Percentiles rank a stretch among this genome's conserved stretches.
Evolutionary conservation across 2,329 filamentous ascomycete genomes (phyloP).

Genomic region (Diaporthe citrichinensis): DNA sequence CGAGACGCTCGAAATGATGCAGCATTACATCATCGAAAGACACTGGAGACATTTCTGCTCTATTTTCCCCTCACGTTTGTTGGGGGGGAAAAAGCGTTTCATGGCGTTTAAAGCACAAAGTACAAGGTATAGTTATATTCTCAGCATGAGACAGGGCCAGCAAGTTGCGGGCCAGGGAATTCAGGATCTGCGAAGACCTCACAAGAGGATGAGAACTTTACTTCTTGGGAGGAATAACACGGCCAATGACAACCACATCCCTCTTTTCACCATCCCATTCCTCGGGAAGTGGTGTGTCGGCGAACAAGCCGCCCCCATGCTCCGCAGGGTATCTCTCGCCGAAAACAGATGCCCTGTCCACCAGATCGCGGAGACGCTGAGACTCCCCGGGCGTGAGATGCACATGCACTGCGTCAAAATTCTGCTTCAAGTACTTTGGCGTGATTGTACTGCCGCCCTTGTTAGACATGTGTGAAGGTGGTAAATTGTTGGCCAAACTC

Average conservation of each 20-base stretch:
- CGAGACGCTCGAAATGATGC: too few species aligned
- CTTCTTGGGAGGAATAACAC: not conserved
- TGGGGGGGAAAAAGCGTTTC: too few species aligned
- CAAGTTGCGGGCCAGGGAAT: not conserved
- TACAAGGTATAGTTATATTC: too few species aligned
- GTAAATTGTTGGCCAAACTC: not conserved
- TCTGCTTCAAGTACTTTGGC: conserved; percentile 44
- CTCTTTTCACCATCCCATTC: conserved; percentile 16
- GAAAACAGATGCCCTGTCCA: conserved; percentile 4
- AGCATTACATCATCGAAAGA: too few species aligned
- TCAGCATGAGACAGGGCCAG: too few species aligned
- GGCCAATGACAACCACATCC: not conserved
- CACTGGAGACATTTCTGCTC: too few species aligned
- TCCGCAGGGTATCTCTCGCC: conserved; percentile 21
- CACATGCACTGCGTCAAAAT: conserved; percentile 49
- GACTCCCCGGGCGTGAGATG: conserved; percentile 53
- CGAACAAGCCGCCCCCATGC: conserved; percentile 6
- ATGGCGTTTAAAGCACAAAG: too few species aligned
- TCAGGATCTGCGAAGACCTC: not conserved
- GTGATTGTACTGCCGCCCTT: conserved; percentile 51
- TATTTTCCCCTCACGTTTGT: too few species aligned
- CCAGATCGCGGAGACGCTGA: conserved; percentile 11
- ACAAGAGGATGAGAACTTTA: not conserved
- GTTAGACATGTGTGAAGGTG: conserved; percentile 47
- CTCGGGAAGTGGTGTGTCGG: not conserved